These are phyloP conservation scores for Trichosphaerium sp. DNA, from an alignment of 78 protist genomes.

Conservation along the genomic window DNA sequence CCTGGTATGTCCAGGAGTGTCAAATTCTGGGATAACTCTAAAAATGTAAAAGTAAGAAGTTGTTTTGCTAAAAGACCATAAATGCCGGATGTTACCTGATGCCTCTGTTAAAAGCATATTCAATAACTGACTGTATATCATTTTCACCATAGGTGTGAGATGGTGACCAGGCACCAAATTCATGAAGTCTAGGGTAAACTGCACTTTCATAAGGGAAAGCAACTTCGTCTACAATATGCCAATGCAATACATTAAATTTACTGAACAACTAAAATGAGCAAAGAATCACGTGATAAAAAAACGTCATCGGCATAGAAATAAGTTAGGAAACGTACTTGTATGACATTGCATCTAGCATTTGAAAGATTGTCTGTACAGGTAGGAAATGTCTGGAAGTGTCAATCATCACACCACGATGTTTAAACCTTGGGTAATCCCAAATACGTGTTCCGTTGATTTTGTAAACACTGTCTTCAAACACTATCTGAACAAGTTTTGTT, in stretches of 20 bases:
- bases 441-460: no score
- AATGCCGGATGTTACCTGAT: no score
- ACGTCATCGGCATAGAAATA: no score
- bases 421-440: slow-evolving; percentile 77
- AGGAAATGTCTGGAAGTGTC: slow-evolving; percentile 83
- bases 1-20: slow-evolving; percentile 87
- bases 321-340: no score
- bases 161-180: slow-evolving; percentile 52
- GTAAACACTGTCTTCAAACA: no score
- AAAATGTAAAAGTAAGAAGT: no score
- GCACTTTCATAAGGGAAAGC: slow-evolving; percentile 66
- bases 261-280: no score
- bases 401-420: slow-evolving; percentile 77
- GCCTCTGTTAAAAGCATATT: slow-evolving; percentile 65
- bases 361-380: slow-evolving; percentile 22
- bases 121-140: slow-evolving; percentile 61
- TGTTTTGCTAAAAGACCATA: no score
- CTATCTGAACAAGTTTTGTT: no score
- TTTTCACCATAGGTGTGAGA: slow-evolving; percentile 41
- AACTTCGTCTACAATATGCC: slow-evolving; percentile 81
- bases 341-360: slow-evolving; percentile 55
- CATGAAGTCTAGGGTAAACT: slow-evolving; percentile 38
- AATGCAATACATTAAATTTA: slow-evolving; percentile 81
- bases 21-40: slow-evolving; percentile 75
- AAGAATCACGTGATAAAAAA: no score